Evolutionary conservation across 2,329 filamentous ascomycete genomes (phyloP).

Genomic region (Sporothrix sp.): DNA sequence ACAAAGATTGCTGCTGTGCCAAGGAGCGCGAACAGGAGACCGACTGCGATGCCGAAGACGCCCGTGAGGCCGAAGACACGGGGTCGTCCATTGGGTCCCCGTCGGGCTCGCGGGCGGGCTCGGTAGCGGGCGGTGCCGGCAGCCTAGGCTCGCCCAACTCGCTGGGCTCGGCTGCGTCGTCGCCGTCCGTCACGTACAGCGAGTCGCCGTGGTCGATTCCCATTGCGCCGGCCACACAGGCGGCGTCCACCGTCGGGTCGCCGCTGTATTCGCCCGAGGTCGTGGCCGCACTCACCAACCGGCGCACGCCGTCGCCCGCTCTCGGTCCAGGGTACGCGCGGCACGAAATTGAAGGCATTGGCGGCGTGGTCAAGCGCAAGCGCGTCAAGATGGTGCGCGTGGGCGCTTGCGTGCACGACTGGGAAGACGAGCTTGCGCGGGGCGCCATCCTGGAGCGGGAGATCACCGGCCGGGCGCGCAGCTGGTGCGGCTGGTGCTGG

Average conservation of each 20-base stretch:
- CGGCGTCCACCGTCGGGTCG: conserved; percentile 15
- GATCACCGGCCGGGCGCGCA: conserved; percentile 55
- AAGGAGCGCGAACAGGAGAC: conserved; percentile 73
- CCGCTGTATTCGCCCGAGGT: conserved; percentile 17
- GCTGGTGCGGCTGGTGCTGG: conserved; percentile 90
- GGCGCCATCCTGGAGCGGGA: conserved; percentile 62
- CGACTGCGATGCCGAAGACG: conserved; percentile 74
- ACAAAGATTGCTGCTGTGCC: conserved; percentile 63
- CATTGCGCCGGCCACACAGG: conserved; percentile 16
- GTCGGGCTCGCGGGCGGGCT: no score
- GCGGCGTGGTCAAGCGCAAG: conserved; percentile 79
- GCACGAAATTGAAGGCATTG: conserved; percentile 87
- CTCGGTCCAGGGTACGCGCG: conserved; percentile 65
- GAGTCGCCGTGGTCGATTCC: conserved; percentile 14
- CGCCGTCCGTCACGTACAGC: conserved; percentile 5
- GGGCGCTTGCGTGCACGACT: conserved; percentile 77
- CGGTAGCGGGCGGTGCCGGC: no score
- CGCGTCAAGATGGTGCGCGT: conserved; percentile 73
- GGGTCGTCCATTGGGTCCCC: conserved; percentile 10
- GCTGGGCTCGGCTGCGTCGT: conserved; percentile 4
- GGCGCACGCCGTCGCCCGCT: conserved; percentile 37
- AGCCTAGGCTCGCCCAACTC: no score
- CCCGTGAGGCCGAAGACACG: conserved; percentile 36
- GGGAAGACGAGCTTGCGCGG: conserved; percentile 63
- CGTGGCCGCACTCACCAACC: conserved; percentile 16